phyloP scores from a whole-genome alignment of 495 filamentous ascomycete species.

The Aspergillus nanangensis region DNA sequence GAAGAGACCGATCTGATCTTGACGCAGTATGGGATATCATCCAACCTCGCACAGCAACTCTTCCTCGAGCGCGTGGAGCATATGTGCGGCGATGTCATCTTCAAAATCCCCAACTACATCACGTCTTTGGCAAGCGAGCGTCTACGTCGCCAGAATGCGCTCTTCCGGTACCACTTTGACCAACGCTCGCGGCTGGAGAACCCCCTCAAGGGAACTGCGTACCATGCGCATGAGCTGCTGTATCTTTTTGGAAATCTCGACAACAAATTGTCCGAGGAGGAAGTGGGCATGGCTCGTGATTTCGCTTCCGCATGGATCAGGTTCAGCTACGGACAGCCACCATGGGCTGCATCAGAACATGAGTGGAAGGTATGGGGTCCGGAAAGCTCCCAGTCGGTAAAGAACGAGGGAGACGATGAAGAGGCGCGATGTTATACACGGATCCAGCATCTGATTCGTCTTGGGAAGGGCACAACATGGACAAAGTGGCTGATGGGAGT shows the following conservation, averaged over 20 bases:
- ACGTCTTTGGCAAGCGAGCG: conserved; percentile 2
- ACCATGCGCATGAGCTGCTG: conserved; percentile 29
- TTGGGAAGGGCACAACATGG: conserved; percentile 19
- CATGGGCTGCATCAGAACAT: conserved; percentile 10
- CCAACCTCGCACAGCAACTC: conserved; percentile 3
- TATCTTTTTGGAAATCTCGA: conserved; percentile 27
- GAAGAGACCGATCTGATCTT: conserved; percentile 16
- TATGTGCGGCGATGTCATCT: conserved; percentile 28
- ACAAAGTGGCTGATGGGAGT: conserved; percentile 18
- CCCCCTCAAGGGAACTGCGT: conserved; percentile 22
- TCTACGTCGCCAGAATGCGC: background rate
- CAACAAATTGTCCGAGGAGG: conserved; percentile 17
- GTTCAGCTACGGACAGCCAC: conserved; percentile 18
- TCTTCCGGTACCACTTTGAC: conserved; percentile 25
- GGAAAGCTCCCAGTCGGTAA: conserved; percentile 8
- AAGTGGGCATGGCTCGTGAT: conserved; percentile 16
- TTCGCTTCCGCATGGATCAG: conserved; percentile 26
- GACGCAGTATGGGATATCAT: conserved; percentile 14
- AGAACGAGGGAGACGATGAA: conserved; percentile 22
- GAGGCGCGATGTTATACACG: conserved; percentile 14
- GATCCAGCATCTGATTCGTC: conserved; percentile 18
- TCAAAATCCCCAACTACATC: conserved; percentile 25
- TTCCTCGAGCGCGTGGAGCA: conserved; percentile 20
- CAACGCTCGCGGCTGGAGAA: conserved; percentile 25
- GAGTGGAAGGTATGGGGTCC: conserved; percentile 29